A percentile compares a stretch with the other conserved stretches of the same genome.
Evolutionary conservation across 257 asterid genomes (phyloP).

Genomic region (Penstemon davidsonii): DNA sequence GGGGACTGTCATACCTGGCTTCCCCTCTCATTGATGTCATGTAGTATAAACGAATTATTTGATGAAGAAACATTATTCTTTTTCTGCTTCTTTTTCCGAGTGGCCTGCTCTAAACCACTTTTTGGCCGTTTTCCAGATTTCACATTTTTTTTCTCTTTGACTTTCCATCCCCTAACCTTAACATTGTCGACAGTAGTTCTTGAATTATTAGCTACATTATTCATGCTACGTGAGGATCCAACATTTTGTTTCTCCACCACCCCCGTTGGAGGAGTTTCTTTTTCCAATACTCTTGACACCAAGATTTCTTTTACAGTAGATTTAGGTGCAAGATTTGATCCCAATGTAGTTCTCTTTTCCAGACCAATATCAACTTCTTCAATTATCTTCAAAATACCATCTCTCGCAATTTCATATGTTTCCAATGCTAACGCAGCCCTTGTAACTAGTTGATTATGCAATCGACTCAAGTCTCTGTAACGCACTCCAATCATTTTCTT

Average conservation of each 20-base stretch:
- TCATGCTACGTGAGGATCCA: background rate
- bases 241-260: background rate
- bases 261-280: no score
- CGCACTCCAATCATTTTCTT: background rate
- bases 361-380: background rate
- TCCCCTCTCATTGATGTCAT: no score
- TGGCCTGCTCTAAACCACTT: background rate
- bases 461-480: background rate
- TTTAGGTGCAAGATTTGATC: background rate
- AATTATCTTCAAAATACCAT: background rate
- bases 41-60: no score
- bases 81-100: background rate
- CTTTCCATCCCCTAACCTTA: background rate
- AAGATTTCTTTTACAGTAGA: background rate
- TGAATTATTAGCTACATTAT: background rate
- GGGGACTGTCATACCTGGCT: no score
- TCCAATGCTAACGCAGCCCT: background rate
- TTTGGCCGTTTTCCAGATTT: background rate
- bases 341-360: background rate
- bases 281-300: background rate
- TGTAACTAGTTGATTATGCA: background rate
- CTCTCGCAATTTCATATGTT: background rate
- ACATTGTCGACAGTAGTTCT: background rate
- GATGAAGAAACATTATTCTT: no score
- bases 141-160: background rate